A percentile compares a stretch with the other conserved stretches of the same genome.
Evolutionary conservation across 495 filamentous ascomycete species (phyloP).

Genomic region (Neurospora terricola): DNA sequence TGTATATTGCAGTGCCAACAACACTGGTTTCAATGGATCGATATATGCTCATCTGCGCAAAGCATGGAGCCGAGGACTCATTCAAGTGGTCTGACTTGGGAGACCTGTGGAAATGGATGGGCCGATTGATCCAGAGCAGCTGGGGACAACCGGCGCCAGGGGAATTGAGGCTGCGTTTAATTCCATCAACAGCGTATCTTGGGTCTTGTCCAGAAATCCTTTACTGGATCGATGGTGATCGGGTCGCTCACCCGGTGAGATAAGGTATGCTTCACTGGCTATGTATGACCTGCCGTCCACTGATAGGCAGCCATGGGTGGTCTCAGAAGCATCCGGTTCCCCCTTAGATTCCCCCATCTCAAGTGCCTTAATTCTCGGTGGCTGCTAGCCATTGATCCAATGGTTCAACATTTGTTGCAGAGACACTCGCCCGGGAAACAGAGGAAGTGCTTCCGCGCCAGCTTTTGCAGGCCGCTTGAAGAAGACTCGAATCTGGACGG

Average conservation of each 20-base stretch:
- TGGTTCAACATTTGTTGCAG: background rate
- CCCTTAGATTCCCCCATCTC: background rate
- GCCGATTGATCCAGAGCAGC: background rate
- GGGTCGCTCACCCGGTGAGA: background rate
- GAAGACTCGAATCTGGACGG: background rate
- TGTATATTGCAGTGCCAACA: background rate
- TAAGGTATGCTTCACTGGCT: background rate
- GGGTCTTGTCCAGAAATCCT: background rate
- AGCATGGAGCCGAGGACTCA: background rate
- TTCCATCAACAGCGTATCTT: background rate
- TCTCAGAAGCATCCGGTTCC: background rate
- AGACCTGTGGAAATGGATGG: background rate
- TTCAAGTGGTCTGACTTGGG: background rate
- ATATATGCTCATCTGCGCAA: background rate
- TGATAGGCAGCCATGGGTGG: background rate
- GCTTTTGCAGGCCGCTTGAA: background rate
- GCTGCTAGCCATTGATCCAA: background rate
- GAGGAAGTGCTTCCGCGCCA: background rate
- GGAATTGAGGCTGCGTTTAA: background rate
- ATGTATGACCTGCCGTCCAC: background rate
- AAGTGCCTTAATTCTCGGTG: background rate
- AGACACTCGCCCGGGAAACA: background rate
- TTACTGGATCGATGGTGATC: background rate
- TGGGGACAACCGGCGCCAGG: background rate
- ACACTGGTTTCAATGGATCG: background rate